A percentile compares a stretch with the other conserved stretches of the same genome.
Conservation (phyloP, 306 rosid species). For the Prosopis cineraria region DNA sequence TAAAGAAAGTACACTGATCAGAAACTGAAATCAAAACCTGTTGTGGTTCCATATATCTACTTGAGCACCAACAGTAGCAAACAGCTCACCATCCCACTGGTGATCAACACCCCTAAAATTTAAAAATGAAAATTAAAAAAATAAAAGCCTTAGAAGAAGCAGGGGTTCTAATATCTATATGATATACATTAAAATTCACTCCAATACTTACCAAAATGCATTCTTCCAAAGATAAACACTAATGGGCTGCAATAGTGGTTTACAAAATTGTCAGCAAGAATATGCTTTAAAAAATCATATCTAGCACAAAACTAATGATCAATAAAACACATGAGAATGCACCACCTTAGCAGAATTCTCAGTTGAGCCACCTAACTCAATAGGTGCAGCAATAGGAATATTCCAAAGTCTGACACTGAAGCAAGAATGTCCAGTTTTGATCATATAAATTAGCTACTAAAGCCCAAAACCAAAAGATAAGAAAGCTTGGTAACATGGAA, state of each 20-base stretch:
- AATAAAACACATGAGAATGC: background rate
- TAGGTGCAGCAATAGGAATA: slow-evolving; percentile 54
- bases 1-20: slow-evolving; percentile 3
- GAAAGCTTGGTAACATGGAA: background rate
- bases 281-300: background rate
- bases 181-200: slow-evolving; percentile 6
- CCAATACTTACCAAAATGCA: slow-evolving; percentile 74
- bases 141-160: background rate
- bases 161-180: background rate
- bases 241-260: slow-evolving; percentile 56
- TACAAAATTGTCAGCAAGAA: slow-evolving; percentile 35
- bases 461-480: slow-evolving; percentile 14
- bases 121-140: no score
- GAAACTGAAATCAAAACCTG: slow-evolving; percentile 55
- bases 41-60: slow-evolving; percentile 90
- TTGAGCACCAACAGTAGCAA: slow-evolving; percentile 95
- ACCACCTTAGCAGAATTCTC: slow-evolving; percentile 59
- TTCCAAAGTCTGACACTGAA: slow-evolving; percentile 88
- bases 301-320: slow-evolving; percentile 12
- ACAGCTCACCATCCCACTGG: slow-evolving; percentile 80
- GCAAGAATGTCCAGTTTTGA: slow-evolving; percentile 28
- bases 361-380: slow-evolving; percentile 47
- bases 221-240: slow-evolving; percentile 74
- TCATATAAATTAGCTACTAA: slow-evolving; percentile 22
- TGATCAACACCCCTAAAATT: slow-evolving; percentile 83